Evolutionary conservation across 2,329 filamentous ascomycete species (phyloP).

Genomic region (Botryosphaeria dothidea): DNA sequence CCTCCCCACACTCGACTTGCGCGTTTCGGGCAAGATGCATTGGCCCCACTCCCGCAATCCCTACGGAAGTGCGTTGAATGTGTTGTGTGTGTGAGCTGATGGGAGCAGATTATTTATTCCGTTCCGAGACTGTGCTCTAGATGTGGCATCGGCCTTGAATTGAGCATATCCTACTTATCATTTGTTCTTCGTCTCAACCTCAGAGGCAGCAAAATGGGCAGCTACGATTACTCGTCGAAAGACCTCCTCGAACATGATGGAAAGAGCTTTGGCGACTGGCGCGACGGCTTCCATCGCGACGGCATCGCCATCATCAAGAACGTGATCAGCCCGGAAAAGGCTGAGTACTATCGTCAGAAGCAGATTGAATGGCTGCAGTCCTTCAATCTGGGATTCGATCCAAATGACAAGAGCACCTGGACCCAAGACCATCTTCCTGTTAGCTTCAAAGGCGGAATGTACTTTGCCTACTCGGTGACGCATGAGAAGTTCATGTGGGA

Average conservation of each 20-base stretch:
- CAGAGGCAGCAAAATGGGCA: not conserved
- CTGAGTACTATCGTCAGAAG: conserved; percentile 30
- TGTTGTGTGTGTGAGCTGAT: not conserved
- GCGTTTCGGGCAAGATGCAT: not conserved
- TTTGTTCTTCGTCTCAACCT: not conserved
- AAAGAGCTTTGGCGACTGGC: conserved; percentile 29
- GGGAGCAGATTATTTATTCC: not conserved
- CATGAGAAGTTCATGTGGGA: conserved; percentile 51
- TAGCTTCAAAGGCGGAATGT: conserved; percentile 43
- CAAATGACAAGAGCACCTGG: conserved; percentile 41
- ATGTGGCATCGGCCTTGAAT: not conserved
- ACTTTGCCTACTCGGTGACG: conserved; percentile 38
- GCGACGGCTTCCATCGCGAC: conserved; percentile 32
- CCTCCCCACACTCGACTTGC: not conserved
- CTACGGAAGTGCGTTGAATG: not conserved
- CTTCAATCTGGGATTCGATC: conserved; percentile 32
- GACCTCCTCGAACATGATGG: conserved; percentile 21
- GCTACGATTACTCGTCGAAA: conserved; percentile 1
- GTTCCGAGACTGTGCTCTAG: not conserved
- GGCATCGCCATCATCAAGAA: conserved; percentile 33
- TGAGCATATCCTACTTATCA: not conserved
- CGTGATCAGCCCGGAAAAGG: conserved; percentile 27
- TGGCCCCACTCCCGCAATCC: not conserved
- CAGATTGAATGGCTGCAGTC: conserved; percentile 34
- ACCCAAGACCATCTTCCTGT: conserved; percentile 45